A percentile compares a stretch with the other conserved stretches of the same genome.
phyloP scores from a whole-genome alignment of 2,329 filamentous ascomycete species.

The Colletotrichum sp. region DNA sequence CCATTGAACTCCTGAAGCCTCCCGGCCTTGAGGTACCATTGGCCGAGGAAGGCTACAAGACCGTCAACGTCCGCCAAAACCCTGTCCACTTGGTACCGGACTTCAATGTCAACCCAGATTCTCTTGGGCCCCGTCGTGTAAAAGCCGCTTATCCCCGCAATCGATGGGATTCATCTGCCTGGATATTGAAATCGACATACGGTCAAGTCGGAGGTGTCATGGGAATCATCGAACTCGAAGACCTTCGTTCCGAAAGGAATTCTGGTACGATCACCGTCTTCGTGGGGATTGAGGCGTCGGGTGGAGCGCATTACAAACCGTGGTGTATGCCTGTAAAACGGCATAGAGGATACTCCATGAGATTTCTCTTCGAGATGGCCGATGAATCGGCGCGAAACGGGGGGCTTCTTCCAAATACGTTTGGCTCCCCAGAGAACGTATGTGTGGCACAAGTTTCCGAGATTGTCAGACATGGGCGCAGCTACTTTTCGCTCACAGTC shows the following conservation, averaged over 20 bases:
- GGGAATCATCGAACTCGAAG: neutral
- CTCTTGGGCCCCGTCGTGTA: neutral
- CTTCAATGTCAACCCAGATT: neutral
- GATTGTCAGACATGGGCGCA: neutral
- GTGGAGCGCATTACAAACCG: neutral
- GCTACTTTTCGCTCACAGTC: neutral
- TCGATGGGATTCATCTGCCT: neutral
- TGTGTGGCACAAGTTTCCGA: neutral
- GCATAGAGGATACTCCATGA: neutral
- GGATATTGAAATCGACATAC: neutral
- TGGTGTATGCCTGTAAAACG: neutral
- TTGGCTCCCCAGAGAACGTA: neutral
- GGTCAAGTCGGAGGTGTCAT: neutral
- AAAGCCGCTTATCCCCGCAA: neutral
- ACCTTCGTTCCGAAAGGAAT: neutral
- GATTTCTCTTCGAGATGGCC: neutral
- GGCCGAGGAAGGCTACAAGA: neutral
- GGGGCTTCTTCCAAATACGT: accelerated
- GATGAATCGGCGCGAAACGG: neutral
- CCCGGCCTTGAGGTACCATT: neutral
- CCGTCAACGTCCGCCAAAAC: neutral
- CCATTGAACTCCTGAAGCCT: neutral
- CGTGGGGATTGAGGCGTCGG: neutral
- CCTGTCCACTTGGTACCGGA: neutral
- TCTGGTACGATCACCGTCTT: neutral